Evolutionary conservation across 1,284 basidiomycete species (phyloP).

Genomic region (Sporisorium iseilematis-ciliati): DNA sequence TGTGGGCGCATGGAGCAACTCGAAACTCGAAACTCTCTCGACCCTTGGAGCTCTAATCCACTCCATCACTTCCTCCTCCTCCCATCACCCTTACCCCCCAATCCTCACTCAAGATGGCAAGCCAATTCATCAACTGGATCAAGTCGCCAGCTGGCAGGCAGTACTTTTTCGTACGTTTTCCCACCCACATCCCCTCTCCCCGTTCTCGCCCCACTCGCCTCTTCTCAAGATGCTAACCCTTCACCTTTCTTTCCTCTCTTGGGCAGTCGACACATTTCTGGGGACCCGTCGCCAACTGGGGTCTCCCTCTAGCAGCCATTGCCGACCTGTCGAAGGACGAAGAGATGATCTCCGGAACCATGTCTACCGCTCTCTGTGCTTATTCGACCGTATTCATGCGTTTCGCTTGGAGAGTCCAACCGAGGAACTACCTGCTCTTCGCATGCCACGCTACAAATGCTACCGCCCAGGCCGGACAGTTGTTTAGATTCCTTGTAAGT

Average conservation of each 20-base stretch:
- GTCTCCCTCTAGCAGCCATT: constrained; percentile 67
- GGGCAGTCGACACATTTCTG: constrained; percentile 67
- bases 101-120: constrained; percentile 61
- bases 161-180: constrained; percentile 68
- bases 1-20: background rate
- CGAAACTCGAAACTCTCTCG: background rate
- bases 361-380: constrained; percentile 62
- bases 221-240: background rate
- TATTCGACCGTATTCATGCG: constrained; percentile 68
- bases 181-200: no score
- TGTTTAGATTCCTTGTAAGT: constrained; percentile 62
- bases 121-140: constrained; percentile 64
- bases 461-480: constrained; percentile 62
- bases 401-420: constrained; percentile 68
- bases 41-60: background rate
- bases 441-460: constrained; percentile 68
- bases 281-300: constrained; percentile 69
- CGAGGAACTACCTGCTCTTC: constrained; percentile 67
- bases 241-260: background rate
- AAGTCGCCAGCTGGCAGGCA: constrained; percentile 66
- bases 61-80: background rate
- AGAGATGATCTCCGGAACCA: constrained; percentile 67
- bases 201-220: background rate
- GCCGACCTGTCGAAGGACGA: constrained; percentile 67
- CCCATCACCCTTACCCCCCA: background rate